phyloP scores from a whole-genome alignment of 306 rosid species.

The Heteromeles arbutifolia region DNA sequence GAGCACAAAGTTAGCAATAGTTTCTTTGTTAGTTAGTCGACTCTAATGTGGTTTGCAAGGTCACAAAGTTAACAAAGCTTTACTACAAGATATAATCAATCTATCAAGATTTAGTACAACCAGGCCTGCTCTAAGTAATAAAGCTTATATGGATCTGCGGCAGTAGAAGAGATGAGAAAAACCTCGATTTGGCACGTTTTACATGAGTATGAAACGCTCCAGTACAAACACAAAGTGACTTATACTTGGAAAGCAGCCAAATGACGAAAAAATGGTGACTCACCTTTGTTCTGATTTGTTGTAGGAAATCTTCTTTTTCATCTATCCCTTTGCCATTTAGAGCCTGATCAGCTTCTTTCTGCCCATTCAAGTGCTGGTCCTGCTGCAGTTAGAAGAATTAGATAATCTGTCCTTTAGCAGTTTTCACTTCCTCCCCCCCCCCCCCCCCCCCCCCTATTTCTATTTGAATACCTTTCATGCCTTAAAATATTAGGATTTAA shows the following conservation, averaged over 20 bases:
- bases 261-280: conserved; percentile 13
- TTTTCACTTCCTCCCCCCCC: no score
- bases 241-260: background rate
- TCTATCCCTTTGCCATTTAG: conserved; percentile 36
- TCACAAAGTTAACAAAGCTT: background rate
- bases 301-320: conserved; percentile 74
- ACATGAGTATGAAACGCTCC: background rate
- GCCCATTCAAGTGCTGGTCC: conserved; percentile 28
- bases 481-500: background rate
- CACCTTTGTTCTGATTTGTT: conserved; percentile 76
- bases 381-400: conserved; percentile 25
- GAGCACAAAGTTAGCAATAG: conserved; percentile 15
- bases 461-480: background rate
- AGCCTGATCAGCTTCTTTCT: conserved; percentile 39
- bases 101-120: background rate
- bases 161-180: background rate
- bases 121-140: background rate
- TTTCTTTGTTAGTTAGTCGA: background rate
- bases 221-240: background rate
- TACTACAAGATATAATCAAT: background rate
- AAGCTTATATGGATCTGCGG: background rate
- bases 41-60: background rate
- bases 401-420: conserved; percentile 8
- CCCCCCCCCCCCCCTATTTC: background rate
- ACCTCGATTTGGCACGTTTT: background rate